Evolutionary conservation across 2,329 filamentous ascomycete genomes (phyloP).

Genomic region (Fusarium hainanense): DNA sequence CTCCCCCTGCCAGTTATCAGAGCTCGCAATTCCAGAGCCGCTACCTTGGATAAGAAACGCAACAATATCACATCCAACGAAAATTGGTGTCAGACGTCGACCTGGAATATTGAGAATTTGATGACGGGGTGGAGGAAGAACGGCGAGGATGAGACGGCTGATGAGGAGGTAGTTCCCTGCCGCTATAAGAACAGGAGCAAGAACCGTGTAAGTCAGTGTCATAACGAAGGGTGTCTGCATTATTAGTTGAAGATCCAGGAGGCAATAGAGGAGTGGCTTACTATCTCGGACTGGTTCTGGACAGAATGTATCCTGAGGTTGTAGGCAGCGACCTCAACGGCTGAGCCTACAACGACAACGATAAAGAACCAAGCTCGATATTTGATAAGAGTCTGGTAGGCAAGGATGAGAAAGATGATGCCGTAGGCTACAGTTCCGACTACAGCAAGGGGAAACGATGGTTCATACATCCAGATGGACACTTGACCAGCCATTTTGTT

Average conservation of each 20-base stretch:
- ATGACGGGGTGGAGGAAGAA: slow-evolving; percentile 50
- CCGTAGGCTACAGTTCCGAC: slow-evolving; percentile 56
- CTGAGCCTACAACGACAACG: slow-evolving; percentile 55
- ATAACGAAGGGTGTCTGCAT: slow-evolving; percentile 52
- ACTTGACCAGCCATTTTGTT: slow-evolving; percentile 37
- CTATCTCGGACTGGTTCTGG: slow-evolving; percentile 50
- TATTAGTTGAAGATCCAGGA: neutral
- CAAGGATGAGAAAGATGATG: slow-evolving; percentile 52
- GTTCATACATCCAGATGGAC: slow-evolving; percentile 57
- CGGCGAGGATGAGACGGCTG: slow-evolving; percentile 56
- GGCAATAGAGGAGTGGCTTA: slow-evolving; percentile 24
- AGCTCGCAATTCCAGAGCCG: slow-evolving; percentile 57
- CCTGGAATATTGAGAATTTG: slow-evolving; percentile 52
- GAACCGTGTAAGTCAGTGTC: slow-evolving; percentile 56
- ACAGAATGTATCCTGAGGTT: slow-evolving; percentile 52
- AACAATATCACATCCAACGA: slow-evolving; percentile 59
- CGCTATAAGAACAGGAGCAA: slow-evolving; percentile 61
- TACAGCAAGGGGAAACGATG: slow-evolving; percentile 57
- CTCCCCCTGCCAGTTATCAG: slow-evolving; percentile 56
- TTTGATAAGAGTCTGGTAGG: slow-evolving; percentile 55
- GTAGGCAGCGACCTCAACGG: slow-evolving; percentile 58
- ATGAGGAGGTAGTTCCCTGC: slow-evolving; percentile 64
- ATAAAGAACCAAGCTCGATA: slow-evolving; percentile 58
- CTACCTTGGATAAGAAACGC: slow-evolving; percentile 58
- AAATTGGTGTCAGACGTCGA: slow-evolving; percentile 56